These are phyloP conservation scores for Kodamaea jinghongensis DNA, from an alignment of 805 yeast genomes.

Conservation along the genomic window DNA sequence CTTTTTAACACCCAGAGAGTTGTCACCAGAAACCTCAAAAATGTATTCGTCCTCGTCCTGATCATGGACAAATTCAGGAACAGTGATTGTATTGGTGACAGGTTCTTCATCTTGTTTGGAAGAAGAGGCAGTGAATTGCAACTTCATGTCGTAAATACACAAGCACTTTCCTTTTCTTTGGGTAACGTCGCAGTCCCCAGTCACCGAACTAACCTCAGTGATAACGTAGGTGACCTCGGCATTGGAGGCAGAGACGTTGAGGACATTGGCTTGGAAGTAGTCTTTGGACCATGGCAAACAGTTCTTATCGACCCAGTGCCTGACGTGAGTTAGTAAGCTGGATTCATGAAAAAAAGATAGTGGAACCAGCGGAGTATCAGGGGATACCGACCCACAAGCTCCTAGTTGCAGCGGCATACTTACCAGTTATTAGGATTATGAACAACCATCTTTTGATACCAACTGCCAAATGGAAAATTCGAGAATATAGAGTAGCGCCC, in stretches of 20 bases:
- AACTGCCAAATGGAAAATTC: slow-evolving; percentile 1
- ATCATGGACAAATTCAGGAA: slow-evolving; percentile 77
- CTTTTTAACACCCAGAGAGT: slow-evolving; percentile 43
- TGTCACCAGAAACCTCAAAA: slow-evolving; percentile 41
- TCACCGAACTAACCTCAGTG: slow-evolving; percentile 38
- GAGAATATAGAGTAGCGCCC: slow-evolving; percentile 1
- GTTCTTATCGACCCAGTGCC: slow-evolving; percentile 74
- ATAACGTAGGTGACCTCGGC: slow-evolving; percentile 26
- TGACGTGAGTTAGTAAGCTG: no score
- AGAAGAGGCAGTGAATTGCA: slow-evolving; percentile 44
- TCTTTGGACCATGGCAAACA: slow-evolving; percentile 62
- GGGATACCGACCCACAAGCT: no score
- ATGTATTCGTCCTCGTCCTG: slow-evolving; percentile 65
- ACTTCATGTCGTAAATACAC: slow-evolving; percentile 67
- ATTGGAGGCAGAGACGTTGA: slow-evolving; percentile 24
- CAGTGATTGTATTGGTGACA: slow-evolving; percentile 41
- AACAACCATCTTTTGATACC: slow-evolving; percentile 61
- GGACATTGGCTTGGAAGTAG: slow-evolving; percentile 44
- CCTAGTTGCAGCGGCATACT: no score
- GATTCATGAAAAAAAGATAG: no score
- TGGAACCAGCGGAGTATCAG: no score
- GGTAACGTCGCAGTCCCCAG: slow-evolving; percentile 80
- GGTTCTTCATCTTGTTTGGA: slow-evolving; percentile 39
- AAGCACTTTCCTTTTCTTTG: slow-evolving; percentile 80
- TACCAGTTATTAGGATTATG: slow-evolving; percentile 71